phyloP scores from a whole-genome alignment of 2,329 filamentous ascomycete genomes.

The Colletotrichum sp. region DNA sequence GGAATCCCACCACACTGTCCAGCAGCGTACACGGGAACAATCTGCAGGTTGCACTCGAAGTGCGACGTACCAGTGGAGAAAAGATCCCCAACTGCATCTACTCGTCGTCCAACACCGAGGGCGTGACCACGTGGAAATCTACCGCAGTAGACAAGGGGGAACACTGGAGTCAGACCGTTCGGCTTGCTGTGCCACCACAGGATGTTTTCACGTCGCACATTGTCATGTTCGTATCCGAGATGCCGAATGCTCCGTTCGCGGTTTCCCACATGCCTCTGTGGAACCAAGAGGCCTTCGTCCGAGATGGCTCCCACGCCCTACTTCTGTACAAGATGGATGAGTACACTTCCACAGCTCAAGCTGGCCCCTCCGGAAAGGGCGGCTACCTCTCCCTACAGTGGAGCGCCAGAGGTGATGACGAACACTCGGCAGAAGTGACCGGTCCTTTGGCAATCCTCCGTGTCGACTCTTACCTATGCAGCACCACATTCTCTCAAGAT shows the following conservation, averaged over 20 bases:
- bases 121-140: slow-evolving; percentile 87
- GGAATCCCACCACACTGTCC: slow-evolving; percentile 76
- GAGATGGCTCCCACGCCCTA: slow-evolving; percentile 82
- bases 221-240: slow-evolving; percentile 87
- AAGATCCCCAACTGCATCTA: slow-evolving; percentile 89
- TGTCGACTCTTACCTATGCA: slow-evolving; percentile 87
- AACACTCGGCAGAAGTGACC: slow-evolving; percentile 75
- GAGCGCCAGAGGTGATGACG: slow-evolving; percentile 70
- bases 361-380: slow-evolving; percentile 72
- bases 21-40: slow-evolving; percentile 70
- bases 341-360: slow-evolving; percentile 73
- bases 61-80: slow-evolving; percentile 79
- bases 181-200: slow-evolving; percentile 77
- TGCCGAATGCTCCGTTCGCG: slow-evolving; percentile 87
- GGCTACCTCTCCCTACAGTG: slow-evolving; percentile 89
- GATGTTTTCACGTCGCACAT: slow-evolving; percentile 86
- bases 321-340: slow-evolving; percentile 93
- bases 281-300: slow-evolving; percentile 88
- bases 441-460: slow-evolving; percentile 82
- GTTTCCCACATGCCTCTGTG: slow-evolving; percentile 93
- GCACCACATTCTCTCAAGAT: slow-evolving; percentile 93
- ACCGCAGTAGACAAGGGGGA: slow-evolving; percentile 80
- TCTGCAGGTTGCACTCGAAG: slow-evolving; percentile 87
- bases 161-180: slow-evolving; percentile 87
- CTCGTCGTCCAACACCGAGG: slow-evolving; percentile 79